Percentiles rank a stretch among this genome's conserved stretches.
These are phyloP conservation scores for Rosa chinensis DNA, from an alignment of 306 rosid genomes.

Conservation along the genomic window DNA sequence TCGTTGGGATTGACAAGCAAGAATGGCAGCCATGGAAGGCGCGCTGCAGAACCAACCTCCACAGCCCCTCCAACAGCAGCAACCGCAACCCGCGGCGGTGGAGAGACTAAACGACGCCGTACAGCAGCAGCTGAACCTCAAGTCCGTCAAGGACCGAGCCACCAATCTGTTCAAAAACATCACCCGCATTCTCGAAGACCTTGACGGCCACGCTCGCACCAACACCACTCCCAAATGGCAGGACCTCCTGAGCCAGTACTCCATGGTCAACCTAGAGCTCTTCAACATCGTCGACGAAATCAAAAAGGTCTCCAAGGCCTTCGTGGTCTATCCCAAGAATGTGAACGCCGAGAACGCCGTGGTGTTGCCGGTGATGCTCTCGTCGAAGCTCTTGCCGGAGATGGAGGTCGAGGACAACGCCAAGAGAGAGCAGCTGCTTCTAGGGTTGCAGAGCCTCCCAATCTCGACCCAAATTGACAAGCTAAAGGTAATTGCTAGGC, in stretches of 20 bases:
- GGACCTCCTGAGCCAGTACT: slow-evolving; percentile 82
- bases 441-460: slow-evolving; percentile 82
- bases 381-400: slow-evolving; percentile 86
- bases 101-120: slow-evolving; percentile 81
- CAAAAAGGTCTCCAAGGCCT: slow-evolving; percentile 84
- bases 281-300: slow-evolving; percentile 92
- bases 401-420: slow-evolving; percentile 79
- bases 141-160: slow-evolving; percentile 76
- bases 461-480: slow-evolving; percentile 69
- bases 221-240: slow-evolving; percentile 91
- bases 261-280: slow-evolving; percentile 92
- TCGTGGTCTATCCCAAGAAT: slow-evolving; percentile 76
- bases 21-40: slow-evolving; percentile 45
- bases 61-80: slow-evolving; percentile 15
- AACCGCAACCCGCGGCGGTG: slow-evolving; percentile 16
- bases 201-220: slow-evolving; percentile 70
- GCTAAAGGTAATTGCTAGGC: slow-evolving; percentile 47
- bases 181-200: slow-evolving; percentile 80
- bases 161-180: slow-evolving; percentile 76
- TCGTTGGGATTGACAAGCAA: background rate
- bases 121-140: slow-evolving; percentile 79
- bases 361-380: slow-evolving; percentile 85
- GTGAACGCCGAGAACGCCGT: slow-evolving; percentile 80
- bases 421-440: slow-evolving; percentile 78
- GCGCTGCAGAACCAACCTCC: slow-evolving; percentile 36